Evolutionary conservation across 2,329 filamentous ascomycete genomes (phyloP), one percentile per base, ranked within the genome.

Genomic region (Boeremia lycopersici): DNA sequence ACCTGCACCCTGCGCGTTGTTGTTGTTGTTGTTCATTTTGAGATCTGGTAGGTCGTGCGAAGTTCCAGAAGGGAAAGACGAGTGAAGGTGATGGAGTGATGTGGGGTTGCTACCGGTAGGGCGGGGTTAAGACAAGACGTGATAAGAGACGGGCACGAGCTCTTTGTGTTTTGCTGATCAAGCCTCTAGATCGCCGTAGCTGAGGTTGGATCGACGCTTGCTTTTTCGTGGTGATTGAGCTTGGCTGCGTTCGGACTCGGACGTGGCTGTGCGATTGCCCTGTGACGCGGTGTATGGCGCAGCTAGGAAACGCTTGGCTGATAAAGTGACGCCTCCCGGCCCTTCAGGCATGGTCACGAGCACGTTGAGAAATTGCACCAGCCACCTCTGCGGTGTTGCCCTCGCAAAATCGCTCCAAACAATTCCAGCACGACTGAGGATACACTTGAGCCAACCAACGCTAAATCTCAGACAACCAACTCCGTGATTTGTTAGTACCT

Each of bases 1-100:
- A 19, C 52, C 52, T 6, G 40, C 45, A 25, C 39, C 51, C 25
- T 52, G 48, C 26, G 45, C 46, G 30, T 49, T 55, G 46, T 54
- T 55, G 46, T 54, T 54, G 44, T 34, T 45, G 46, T 45, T 54
- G 33, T 42, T 53, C 19, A 43, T 53, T 13, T 8, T 41, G 23
- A 25, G 12, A 36, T 19, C 26, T 9, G 15, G 36, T n/a, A 19
- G 25, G n/a, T 30, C 28, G 2, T 43, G 30, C 25, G 25, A 33
- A 25, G 12, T 13, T 13, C 28, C 12, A 2, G 6, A 30, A 2
- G 10, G 23, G 12, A 29, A 12, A 40, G 11, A 28, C 10, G 17
- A 19, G 7, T 30, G 25, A 29, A 10, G 39, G 8, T n/a, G 39
- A 29, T 23, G 9, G 13, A 2, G 4, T 11, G 6, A n/a, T 42